A percentile compares a stretch with the other conserved stretches of the same genome.
Evolutionary conservation across 2,329 filamentous ascomycete genomes (phyloP).

Genomic region (Colletotrichum agaves): DNA sequence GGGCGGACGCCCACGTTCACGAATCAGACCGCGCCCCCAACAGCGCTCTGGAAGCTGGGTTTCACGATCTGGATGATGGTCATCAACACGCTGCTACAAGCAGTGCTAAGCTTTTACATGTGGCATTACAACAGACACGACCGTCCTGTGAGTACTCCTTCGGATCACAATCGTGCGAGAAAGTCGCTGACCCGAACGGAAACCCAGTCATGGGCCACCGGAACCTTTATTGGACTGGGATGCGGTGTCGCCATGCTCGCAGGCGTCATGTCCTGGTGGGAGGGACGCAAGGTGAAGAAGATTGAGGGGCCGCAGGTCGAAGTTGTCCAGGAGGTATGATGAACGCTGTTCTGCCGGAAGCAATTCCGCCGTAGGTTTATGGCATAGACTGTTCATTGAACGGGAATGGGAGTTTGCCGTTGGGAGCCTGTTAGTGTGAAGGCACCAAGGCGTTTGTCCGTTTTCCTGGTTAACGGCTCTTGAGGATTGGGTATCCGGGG

Average conservation of each 20-base stretch:
- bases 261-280: slow-evolving; percentile 43
- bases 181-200: neutral
- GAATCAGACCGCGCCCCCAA: slow-evolving; percentile 39
- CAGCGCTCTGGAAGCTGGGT: slow-evolving; percentile 41
- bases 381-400: too few species aligned
- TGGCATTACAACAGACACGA: slow-evolving; percentile 42
- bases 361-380: neutral
- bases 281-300: slow-evolving; percentile 42
- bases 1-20: slow-evolving; percentile 37
- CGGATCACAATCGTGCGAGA: too few species aligned
- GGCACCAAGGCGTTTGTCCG: neutral
- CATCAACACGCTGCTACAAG: slow-evolving; percentile 40
- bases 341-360: neutral
- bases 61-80: slow-evolving; percentile 44
- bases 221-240: slow-evolving; percentile 41
- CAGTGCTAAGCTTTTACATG: slow-evolving; percentile 42
- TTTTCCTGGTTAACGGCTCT: too few species aligned
- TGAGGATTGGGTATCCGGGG: too few species aligned
- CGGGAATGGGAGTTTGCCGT: too few species aligned
- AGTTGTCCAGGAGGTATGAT: slow-evolving; percentile 34
- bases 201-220: slow-evolving; percentile 39
- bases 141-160: slow-evolving; percentile 38
- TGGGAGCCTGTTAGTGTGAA: too few species aligned
- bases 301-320: slow-evolving; percentile 41
- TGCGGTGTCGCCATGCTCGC: slow-evolving; percentile 42